Base-by-base conservation (phyloP, 176 grass and related monocot genomes). In the Carex littledalei region DNA sequence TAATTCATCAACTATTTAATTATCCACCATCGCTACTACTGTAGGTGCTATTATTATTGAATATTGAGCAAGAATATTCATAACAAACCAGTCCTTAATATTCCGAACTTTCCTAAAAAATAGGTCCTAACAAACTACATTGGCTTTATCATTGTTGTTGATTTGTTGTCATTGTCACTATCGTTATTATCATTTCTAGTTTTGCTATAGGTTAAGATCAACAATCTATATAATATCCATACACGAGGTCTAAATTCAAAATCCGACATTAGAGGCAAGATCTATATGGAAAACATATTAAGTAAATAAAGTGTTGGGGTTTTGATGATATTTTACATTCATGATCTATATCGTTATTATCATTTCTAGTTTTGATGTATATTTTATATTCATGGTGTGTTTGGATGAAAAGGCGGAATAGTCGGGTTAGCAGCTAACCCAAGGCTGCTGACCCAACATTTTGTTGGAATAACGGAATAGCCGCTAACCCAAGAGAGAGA, bases 321-420 rank as follows among this genome's bases (percentile, higher is more conserved):
- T 22, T 50, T 39, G 20, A 29, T 29, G 72, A 89, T 65, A 83
- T 50, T 65, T 21, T 60, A 50, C 21, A 89, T 80, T 13, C 71
- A 54, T 15, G 24, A 29, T 29, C 29, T 29, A 29, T 29, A 29
- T 29, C 1, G 1, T 29, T 29, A 29, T 29, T 29, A 29, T 29
- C 29, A 29, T 29, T 29, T 29, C 29, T 29, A 29, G 26, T 26
- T 22, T 50, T 39, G 20, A 29, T 29, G 72, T 64, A 89, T 65
- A 83, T 50, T 65, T 21, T 60, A 50, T 17, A 89, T 80, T 13
- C 71, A 54, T 15, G 15, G 53, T 7, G 11, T 39, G 37, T 39
- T 39, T 39, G 4, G 4, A 39, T 39, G 37, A 39, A 39, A 39
- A 39, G 37, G 37, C 4, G 5, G 37, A 39, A 39, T 39, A 39